Evolutionary conservation across 2,329 filamentous ascomycete genomes (phyloP), one percentile per base, ranked within the genome.

Genomic region (Metarhizium humberi): DNA sequence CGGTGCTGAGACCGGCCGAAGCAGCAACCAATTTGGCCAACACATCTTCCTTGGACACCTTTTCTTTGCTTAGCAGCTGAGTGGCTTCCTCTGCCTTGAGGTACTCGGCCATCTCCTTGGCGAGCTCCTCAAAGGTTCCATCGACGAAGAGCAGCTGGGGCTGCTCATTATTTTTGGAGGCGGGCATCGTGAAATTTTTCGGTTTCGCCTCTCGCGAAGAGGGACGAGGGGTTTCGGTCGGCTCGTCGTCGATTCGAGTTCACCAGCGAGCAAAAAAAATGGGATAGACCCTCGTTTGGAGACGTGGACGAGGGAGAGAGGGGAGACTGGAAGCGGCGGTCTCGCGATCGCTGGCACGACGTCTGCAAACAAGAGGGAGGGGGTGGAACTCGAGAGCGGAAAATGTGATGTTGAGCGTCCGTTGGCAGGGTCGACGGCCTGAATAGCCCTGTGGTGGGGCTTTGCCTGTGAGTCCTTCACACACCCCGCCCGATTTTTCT

Each of bases 21-120:
- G 88, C 88, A 62, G 86, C 84, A 58, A 97, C 89, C 61, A 99
- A 80, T 80, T 91, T 92, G 78, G 92, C 88, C 56, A 99, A 81
- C 49, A 90, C 85, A 62, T 95, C 91, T 64, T 95, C 90, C 76
- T 91, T 90, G 53, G 71, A 64, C 18, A 66, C 64, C 67, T 92
- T 78, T 62, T 84, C 82, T 73, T 80, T 79, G 66, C 94, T 76
- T 62, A 92, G 79, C 60, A 88, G 82, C 71, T 85, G 79, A 70
- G 94, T 78, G 62, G 89, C 87, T 67, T 88, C 87, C 70, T 92
- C 82, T 64, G 85, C 79, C 73, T 95, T 90, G 71, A 99, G 80
- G 76, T 95, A 96, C 67, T 92, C 88, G 72, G 92, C 91, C 78
- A 99, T 88, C 78, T 99, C 94, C 73, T 89, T 86, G 67, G 88